Conservation (phyloP, 202 grass and related monocot species). For the Carex arenaria region DNA sequence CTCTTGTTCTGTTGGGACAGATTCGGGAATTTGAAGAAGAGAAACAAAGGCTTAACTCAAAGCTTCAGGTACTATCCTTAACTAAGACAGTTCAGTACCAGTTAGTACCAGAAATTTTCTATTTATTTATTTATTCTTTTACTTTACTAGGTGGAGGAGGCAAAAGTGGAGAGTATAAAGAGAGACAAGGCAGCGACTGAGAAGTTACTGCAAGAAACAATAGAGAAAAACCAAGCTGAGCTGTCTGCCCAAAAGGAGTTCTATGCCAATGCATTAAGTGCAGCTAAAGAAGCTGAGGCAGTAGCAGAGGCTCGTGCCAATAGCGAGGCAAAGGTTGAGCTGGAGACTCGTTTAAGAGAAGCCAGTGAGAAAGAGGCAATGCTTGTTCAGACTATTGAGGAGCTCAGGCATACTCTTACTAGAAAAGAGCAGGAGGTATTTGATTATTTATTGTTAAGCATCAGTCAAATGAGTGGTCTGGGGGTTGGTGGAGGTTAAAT, state of each 20-base stretch:
- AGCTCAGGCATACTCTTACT: constrained; percentile 90
- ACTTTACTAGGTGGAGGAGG: constrained; percentile 75
- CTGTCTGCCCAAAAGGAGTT: constrained; percentile 97
- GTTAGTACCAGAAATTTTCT: not conserved
- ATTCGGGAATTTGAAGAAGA: constrained; percentile 97
- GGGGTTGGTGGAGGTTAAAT: not conserved
- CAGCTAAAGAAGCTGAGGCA: constrained; percentile 93
- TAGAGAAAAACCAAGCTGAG: constrained; percentile 97
- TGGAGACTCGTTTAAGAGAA: constrained; percentile 82
- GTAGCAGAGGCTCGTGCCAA: constrained; percentile 91
- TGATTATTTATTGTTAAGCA: constrained; percentile 20
- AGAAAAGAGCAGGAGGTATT: constrained; percentile 94
- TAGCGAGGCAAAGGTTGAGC: constrained; percentile 89
- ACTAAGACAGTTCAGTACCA: not conserved
- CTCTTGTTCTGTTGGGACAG: constrained; percentile 57
- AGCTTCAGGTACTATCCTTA: constrained; percentile 66
- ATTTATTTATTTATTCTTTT: constrained; percentile 23
- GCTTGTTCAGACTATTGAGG: constrained; percentile 92
- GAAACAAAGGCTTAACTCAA: constrained; percentile 89
- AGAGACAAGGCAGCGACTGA: constrained; percentile 91
- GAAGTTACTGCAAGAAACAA: constrained; percentile 95
- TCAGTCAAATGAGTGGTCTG: not conserved
- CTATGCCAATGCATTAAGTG: constrained; percentile 91
- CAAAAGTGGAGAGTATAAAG: constrained; percentile 96
- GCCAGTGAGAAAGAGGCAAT: constrained; percentile 82